Evolutionary conservation across 805 yeast species (phyloP).

Genomic region (Babjeviella inositovora): DNA sequence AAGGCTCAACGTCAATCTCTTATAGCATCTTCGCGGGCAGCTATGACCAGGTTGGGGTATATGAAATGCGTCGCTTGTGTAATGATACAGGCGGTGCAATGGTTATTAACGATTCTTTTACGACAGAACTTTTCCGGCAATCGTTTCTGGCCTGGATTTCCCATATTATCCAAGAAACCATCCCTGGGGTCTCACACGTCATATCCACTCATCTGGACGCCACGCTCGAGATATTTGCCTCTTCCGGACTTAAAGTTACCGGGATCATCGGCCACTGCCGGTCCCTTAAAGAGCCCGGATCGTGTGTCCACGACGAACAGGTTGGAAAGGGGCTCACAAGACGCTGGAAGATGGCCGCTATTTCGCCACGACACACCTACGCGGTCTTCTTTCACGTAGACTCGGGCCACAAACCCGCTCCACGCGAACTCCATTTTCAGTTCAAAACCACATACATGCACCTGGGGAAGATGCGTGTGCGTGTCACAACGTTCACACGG

Average conservation of each 20-base stretch:
- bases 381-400: slow-evolving; percentile 17
- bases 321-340: slow-evolving; percentile 17
- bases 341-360: slow-evolving; percentile 13
- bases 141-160: slow-evolving; percentile 4
- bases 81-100: slow-evolving; percentile 16
- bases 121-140: slow-evolving; percentile 7
- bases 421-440: slow-evolving; percentile 10
- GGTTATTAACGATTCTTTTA: slow-evolving; percentile 12
- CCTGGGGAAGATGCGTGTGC: slow-evolving; percentile 5
- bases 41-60: slow-evolving; percentile 22
- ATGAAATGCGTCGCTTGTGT: slow-evolving; percentile 20
- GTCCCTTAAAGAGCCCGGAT: slow-evolving; percentile 8
- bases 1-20: slow-evolving; percentile 9
- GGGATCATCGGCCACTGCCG: slow-evolving; percentile 14
- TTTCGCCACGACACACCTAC: slow-evolving; percentile 8
- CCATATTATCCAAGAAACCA: not conserved
- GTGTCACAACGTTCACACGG: slow-evolving; percentile 13
- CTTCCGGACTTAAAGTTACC: slow-evolving; percentile 14
- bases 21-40: slow-evolving; percentile 19
- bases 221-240: slow-evolving; percentile 12
- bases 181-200: slow-evolving; percentile 1
- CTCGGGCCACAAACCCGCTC: slow-evolving; percentile 8
- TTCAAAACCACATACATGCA: slow-evolving; percentile 9
- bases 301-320: slow-evolving; percentile 1
- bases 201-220: slow-evolving; percentile 3